Percentiles rank a stretch among this genome's conserved stretches.
phyloP scores from a whole-genome alignment of 768 basidiomycete species.

The Paxillus rubicundulus region DNA sequence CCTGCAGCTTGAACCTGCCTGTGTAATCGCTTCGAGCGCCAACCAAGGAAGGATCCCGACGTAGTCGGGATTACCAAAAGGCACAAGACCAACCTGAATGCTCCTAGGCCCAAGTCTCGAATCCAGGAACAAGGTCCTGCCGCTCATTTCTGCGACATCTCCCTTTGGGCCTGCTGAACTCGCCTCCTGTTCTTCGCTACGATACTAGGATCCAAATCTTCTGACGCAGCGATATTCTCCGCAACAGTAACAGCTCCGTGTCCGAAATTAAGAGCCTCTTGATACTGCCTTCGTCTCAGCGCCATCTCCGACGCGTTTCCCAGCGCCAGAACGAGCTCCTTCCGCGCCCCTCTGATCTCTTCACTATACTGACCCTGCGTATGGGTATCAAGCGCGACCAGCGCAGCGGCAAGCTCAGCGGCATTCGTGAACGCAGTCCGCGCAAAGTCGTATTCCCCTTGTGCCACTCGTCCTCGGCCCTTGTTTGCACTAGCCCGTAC shows the following conservation, averaged over 20 bases:
- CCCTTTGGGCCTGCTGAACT: conserved; percentile 15
- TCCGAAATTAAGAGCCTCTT: conserved; percentile 26
- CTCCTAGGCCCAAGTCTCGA: too few species aligned
- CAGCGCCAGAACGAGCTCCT: conserved; percentile 32
- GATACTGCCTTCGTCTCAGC: conserved; percentile 16
- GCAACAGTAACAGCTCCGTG: conserved; percentile 20
- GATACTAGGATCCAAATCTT: conserved; percentile 14
- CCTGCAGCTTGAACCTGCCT: conserved; percentile 62
- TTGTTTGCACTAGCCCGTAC: conserved; percentile 16
- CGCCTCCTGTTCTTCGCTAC: conserved; percentile 25
- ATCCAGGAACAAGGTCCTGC: too few species aligned
- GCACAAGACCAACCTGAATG: too few species aligned
- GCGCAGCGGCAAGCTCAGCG: conserved; percentile 33
- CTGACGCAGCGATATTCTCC: conserved; percentile 12
- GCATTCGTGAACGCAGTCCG: conserved; percentile 22
- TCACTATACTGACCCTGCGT: conserved; percentile 24
- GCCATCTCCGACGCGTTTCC: conserved; percentile 39
- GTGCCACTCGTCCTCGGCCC: conserved; percentile 20
- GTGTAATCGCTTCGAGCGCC: too few species aligned
- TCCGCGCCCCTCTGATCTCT: conserved; percentile 20
- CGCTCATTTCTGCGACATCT: neutral
- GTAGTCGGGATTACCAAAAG: too few species aligned
- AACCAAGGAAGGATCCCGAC: too few species aligned
- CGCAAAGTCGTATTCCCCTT: conserved; percentile 20
- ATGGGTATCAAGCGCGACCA: conserved; percentile 31